Conservation (phyloP, 176 grass and related monocot species). For the Ensete ventricosum region DNA sequence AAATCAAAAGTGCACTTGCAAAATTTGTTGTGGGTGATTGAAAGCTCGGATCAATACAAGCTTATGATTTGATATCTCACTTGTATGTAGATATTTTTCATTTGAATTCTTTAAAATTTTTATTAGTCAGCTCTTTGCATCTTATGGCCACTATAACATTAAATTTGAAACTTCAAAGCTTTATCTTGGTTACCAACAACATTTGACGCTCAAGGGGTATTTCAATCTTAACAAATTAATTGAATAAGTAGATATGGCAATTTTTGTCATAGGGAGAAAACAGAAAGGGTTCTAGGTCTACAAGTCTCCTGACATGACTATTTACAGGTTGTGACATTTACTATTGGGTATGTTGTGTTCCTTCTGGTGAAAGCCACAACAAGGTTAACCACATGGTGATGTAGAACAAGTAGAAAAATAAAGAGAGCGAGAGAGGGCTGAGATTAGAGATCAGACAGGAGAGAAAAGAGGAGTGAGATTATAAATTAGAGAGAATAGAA, state of each 20-base stretch:
- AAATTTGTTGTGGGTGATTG: neutral
- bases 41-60: neutral
- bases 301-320: neutral
- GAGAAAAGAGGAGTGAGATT: too few relatives aligned
- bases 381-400: neutral
- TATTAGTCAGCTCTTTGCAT: neutral
- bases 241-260: neutral
- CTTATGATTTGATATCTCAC: neutral
- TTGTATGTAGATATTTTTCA: neutral
- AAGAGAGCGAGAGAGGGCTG: too few relatives aligned
- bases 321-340: neutral
- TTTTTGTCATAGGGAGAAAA: neutral
- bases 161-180: neutral
- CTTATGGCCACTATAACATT: neutral
- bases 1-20: neutral
- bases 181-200: neutral
- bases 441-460: too few relatives aligned
- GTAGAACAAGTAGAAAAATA: too few relatives aligned
- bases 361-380: neutral
- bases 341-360: neutral
- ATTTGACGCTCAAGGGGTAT: neutral
- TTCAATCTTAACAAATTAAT: neutral
- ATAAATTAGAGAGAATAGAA: too few relatives aligned
- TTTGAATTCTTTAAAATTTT: neutral
- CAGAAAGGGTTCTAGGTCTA: neutral